Conservation (phyloP, 129 eudicot species). For the Sambucus nigra region DNA sequence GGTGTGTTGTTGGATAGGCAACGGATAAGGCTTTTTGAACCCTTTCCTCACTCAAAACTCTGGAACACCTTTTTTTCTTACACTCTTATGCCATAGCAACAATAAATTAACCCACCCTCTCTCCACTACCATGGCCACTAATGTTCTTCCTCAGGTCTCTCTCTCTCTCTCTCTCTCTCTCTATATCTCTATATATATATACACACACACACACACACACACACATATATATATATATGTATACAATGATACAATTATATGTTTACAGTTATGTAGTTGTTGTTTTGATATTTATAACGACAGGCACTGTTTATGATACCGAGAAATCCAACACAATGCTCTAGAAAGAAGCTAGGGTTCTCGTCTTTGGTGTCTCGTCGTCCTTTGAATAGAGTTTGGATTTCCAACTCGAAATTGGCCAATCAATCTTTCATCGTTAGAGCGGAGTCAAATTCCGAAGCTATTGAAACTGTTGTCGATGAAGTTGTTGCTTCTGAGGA, state of each 20-base stretch:
- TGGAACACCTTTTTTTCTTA: neutral
- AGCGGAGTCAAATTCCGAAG: conserved; percentile 31
- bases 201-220: too few species aligned
- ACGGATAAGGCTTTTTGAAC: conserved; percentile 13
- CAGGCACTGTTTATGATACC: conserved; percentile 43
- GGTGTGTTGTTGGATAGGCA: too few species aligned
- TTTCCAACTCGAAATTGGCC: conserved; percentile 3
- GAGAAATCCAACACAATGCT: conserved; percentile 20
- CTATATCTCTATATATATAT: conserved; percentile 1
- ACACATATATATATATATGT: neutral
- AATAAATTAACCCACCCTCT: neutral
- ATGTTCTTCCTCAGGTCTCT: conserved; percentile 53
- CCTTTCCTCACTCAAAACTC: neutral
- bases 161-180: conserved; percentile 7
- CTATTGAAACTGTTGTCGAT: conserved; percentile 9
- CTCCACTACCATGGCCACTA: conserved; percentile 32
- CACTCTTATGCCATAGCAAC: neutral
- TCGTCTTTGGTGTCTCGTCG: conserved; percentile 15
- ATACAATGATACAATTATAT: neutral
- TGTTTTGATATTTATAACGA: neutral
- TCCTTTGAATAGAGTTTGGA: neutral
- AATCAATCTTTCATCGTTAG: conserved; percentile 32
- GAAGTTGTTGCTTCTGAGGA: neutral
- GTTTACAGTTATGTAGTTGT: neutral
- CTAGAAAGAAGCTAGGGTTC: conserved; percentile 26